phyloP scores from a whole-genome alignment of 345 rosid genomes.

The Sisymbrium irio region DNA sequence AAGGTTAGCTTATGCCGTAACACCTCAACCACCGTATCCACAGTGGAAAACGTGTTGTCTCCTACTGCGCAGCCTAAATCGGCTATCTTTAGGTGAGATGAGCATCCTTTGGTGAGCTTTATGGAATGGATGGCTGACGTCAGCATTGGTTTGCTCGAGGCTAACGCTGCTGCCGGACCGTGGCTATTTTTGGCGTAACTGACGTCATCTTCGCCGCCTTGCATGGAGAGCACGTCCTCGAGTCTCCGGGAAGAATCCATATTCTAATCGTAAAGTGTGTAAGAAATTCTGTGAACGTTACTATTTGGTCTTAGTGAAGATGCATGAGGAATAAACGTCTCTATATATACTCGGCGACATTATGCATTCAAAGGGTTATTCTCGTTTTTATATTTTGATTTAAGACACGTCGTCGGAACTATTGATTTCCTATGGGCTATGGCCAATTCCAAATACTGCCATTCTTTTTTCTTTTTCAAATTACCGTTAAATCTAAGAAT shows the following conservation, averaged over 20 bases:
- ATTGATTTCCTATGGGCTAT: too few species aligned
- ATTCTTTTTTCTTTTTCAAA: too few species aligned
- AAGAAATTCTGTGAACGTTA: slow-evolving; percentile 1
- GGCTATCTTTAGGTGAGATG: slow-evolving; percentile 36
- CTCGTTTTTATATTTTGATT: too few species aligned
- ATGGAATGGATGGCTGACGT: slow-evolving; percentile 40
- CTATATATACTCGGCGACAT: background rate
- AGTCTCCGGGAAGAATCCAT: slow-evolving; percentile 37
- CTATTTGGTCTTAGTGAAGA: background rate
- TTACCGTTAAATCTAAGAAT: too few species aligned
- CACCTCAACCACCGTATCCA: slow-evolving; percentile 38
- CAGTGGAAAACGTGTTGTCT: slow-evolving; percentile 42
- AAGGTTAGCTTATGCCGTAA: slow-evolving; percentile 29
- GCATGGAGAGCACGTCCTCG: slow-evolving; percentile 48
- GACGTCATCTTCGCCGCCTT: slow-evolving; percentile 49
- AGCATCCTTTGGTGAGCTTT: slow-evolving; percentile 28
- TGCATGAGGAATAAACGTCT: background rate
- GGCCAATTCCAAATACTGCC: too few species aligned
- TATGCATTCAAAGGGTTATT: background rate
- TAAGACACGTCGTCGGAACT: background rate
- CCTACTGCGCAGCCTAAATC: slow-evolving; percentile 57
- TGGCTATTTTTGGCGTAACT: slow-evolving; percentile 53
- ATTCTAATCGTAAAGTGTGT: background rate
- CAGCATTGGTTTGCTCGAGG: slow-evolving; percentile 46
- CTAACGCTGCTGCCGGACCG: slow-evolving; percentile 46